These are phyloP conservation scores for Ochetophila trinervis DNA, from an alignment of 306 rosid species.

Conservation along the genomic window DNA sequence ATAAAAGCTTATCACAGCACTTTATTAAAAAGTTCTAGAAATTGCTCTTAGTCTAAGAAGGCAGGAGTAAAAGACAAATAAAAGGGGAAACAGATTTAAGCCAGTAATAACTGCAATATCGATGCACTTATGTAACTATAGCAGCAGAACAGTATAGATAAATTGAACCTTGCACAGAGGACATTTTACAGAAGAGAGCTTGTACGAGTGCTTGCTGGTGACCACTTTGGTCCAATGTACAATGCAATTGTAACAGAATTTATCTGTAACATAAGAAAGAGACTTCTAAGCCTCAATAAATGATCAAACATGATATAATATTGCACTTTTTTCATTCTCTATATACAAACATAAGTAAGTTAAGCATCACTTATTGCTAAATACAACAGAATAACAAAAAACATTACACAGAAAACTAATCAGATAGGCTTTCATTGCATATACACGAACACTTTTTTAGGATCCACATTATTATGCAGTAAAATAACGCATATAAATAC, in stretches of 20 bases:
- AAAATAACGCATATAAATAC: too few species aligned
- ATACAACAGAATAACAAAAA: too few species aligned
- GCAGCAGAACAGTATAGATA: constrained; percentile 1
- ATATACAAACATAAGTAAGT: neutral
- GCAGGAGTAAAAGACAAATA: neutral
- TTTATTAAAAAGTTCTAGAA: too few species aligned
- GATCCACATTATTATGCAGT: too few species aligned
- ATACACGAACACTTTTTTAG: too few species aligned
- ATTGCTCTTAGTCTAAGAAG: too few species aligned
- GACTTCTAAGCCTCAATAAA: constrained; percentile 7
- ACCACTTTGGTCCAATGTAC: constrained; percentile 82
- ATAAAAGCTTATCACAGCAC: too few species aligned
- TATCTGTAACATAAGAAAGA: constrained; percentile 52
- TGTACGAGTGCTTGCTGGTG: constrained; percentile 43
- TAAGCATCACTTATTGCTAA: too few species aligned
- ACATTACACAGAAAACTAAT: too few species aligned
- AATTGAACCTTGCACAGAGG: constrained; percentile 88
- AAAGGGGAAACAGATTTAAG: neutral
- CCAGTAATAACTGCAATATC: neutral
- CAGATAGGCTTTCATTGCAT: too few species aligned
- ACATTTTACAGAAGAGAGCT: constrained; percentile 59
- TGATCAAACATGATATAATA: neutral
- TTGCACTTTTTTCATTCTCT: neutral
- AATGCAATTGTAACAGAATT: constrained; percentile 82
- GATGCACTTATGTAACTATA: constrained; percentile 11